Evolutionary conservation across 208 protist genomes (phyloP).

Genomic region (Trypanosoma lewisi): DNA sequence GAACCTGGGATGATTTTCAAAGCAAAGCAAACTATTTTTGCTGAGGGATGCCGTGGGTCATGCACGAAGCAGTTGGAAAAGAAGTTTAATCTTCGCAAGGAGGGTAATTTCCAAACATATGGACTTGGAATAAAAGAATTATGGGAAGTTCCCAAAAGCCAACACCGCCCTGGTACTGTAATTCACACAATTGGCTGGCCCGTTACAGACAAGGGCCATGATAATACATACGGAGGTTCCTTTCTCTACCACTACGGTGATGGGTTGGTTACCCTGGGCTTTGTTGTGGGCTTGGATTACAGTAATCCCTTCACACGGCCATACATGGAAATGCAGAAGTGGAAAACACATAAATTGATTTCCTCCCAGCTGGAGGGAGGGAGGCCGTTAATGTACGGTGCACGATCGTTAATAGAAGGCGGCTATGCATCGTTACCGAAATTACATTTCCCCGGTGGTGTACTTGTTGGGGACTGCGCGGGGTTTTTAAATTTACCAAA

Average conservation of each 20-base stretch:
- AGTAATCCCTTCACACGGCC: conserved; percentile 94
- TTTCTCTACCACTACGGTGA: conserved; percentile 97
- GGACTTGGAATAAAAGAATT: conserved; percentile 97
- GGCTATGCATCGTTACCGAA: conserved; percentile 94
- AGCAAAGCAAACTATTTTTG: conserved; percentile 95
- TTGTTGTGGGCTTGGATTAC: conserved; percentile 98
- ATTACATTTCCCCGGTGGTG: conserved; percentile 93
- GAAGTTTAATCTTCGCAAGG: conserved; percentile 82
- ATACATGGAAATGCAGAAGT: conserved; percentile 96
- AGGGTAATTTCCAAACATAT: conserved; percentile 92
- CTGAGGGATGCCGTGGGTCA: conserved; percentile 96
- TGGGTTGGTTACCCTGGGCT: conserved; percentile 89
- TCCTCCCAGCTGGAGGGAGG: conserved; percentile 87
- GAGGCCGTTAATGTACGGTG: conserved; percentile 93
- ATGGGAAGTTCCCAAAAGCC: conserved; percentile 93
- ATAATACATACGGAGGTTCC: conserved; percentile 95
- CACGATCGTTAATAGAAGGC: conserved; percentile 95
- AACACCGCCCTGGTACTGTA: conserved; percentile 87
- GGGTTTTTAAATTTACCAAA: conserved; percentile 98
- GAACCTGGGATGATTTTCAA: conserved; percentile 95
- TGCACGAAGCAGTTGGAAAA: conserved; percentile 93
- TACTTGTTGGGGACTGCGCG: conserved; percentile 95
- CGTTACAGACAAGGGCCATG: conserved; percentile 72
- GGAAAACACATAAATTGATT: conserved; percentile 92
- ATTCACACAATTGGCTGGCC: conserved; percentile 96